Evolutionary conservation across 192 early-diverging fungal genomes (phyloP), one percentile per base, ranked within the genome.

Genomic region (Podila epicladia): DNA sequence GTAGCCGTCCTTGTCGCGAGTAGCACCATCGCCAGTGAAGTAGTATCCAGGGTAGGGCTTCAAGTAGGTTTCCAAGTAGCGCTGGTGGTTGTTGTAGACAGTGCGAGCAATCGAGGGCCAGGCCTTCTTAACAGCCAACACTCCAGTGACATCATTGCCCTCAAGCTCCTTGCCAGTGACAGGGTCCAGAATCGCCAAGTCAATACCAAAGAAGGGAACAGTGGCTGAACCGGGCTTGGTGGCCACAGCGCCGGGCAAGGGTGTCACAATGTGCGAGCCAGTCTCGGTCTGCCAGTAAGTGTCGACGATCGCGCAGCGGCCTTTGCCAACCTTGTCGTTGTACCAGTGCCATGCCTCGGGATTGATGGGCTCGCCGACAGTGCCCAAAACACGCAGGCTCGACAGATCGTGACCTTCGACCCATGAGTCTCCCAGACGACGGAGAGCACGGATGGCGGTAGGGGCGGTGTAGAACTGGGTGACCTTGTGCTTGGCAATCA

Each of bases 281-380:
- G 97, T 97, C 87, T 98, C 97, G 9, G 92, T 94, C 75, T 93
- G 91, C 92, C 93, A 94, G 91, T 97, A 99, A 11, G 97, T 99
- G 88, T 99, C 97, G 29, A 99, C 96, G 24, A 99, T 91, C n/a
- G 95, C 90, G 85, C 96, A 97, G 38, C 89, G 89, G 20, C 90
- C 87, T 64, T 93, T 89, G 33, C 96, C 96, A 35, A 99, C 95
- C 28, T 95, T 90, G 64, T 95, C 89, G 88, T 96, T 88, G 87
- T 99, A 99, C 97, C 97, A 99, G 72, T 91, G 86, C 97, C 97
- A 99, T 22, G 97, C 96, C 73, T 98, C 96, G 50, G 96, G 95
- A 83, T 98, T 97, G 85, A 99, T 99, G 61, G 97, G 97, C 84
- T 99, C 97, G 64, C 97, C 97, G 15, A 99, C 97, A 20, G 95